Base-by-base conservation (phyloP, 169 alveolate species). In the Plasmodium knowlesi region DNA sequence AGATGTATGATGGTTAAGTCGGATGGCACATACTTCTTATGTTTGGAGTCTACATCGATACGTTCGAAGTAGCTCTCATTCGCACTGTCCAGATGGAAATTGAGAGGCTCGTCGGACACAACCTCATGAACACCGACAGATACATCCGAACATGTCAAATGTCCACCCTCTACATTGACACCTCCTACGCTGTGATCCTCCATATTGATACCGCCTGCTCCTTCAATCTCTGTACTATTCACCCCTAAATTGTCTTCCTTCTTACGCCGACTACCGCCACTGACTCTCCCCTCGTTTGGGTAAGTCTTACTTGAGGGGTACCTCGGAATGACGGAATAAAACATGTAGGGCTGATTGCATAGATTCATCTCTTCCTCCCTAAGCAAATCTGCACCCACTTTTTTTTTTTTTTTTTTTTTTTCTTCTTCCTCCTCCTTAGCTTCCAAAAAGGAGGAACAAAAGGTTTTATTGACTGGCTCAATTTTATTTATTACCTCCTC, bases 401-500 rank as follows among this genome's bases (percentile, higher is more conserved):
- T 41, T 80, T 79, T 80, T 80, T 80, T 25, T 80, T 80, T 80
- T 25, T 12, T 16, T 39, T 5, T 80, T 80, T 80, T 12, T 12
- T 16, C n/a, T 5, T 41, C 32, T 37, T 32, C 61, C 10, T 91
- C 92, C 22, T 46, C 54, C n/a, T 50, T 71, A 6, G 50, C 92
- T 90, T 80, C 67, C 83, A 91, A 78, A 25, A 91, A 91, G 28
- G 95, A 91, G 4, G 95, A 91, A 71, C 82, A 82, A 78, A 91
- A 91, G 14, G 95, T 91, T 91, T 91, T 91, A 39, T 91, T 91
- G 6, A 91, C 92, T 10, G 95, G 95, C 16, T 91, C 95, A n/a
- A 91, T 91, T 91, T 91, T 91, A 43, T 91, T 82, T 41, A 91
- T 91, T 81, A 91, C 78, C 54, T 91, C 95, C 32, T 91, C 95